Evolutionary conservation across 306 rosid genomes (phyloP).

Genomic region (Rubus idaeus): DNA sequence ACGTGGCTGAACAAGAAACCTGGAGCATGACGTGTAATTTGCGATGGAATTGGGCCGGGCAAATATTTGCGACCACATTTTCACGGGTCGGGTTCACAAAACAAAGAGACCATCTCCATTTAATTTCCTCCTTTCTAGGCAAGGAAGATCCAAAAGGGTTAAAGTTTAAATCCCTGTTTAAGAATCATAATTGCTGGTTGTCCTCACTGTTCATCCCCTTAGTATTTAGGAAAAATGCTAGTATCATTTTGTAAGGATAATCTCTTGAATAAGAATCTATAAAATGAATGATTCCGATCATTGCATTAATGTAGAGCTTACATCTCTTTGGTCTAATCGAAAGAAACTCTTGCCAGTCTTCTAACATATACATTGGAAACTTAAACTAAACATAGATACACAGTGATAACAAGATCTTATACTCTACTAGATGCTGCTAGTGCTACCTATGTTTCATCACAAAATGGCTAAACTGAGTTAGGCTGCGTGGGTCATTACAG

Average conservation of each 20-base stretch:
- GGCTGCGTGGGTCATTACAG: constrained; percentile 19
- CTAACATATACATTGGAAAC: no score
- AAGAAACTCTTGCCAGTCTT: not conserved
- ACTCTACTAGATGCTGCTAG: not conserved
- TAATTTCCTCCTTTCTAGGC: no score
- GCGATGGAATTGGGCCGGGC: not conserved
- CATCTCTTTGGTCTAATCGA: not conserved
- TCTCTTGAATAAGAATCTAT: not conserved
- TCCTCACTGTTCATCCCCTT: no score
- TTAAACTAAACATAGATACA: not conserved
- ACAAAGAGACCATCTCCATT: no score
- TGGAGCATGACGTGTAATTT: not conserved
- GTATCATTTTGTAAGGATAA: no score
- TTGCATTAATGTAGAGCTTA: not conserved
- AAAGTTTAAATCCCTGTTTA: no score
- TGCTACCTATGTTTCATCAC: not conserved
- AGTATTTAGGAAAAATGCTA: no score
- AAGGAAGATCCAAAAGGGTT: no score
- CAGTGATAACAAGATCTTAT: not conserved
- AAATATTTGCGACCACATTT: no score
- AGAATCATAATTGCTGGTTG: no score
- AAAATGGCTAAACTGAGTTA: not conserved
- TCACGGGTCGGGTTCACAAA: not conserved
- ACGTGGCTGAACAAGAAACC: not conserved
- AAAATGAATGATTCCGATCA: not conserved